Conservation (phyloP, 805 yeast species). For the Starmerella kuoi region DNA sequence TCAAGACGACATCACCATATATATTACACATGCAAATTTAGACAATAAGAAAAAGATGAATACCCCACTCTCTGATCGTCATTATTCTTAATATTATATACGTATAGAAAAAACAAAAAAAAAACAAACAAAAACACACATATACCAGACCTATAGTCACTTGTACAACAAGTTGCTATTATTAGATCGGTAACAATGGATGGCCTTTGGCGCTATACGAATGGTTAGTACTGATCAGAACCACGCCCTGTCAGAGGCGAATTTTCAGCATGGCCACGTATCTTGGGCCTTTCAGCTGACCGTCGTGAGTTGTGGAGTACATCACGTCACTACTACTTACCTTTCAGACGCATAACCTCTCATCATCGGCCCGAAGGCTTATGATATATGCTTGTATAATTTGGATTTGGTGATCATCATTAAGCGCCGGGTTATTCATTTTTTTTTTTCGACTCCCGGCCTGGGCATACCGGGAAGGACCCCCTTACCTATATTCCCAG, state of each 20-base stretch:
- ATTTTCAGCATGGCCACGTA: constrained; percentile 55
- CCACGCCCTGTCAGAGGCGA: constrained; percentile 85
- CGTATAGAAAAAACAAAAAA: too few species aligned
- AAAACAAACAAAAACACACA: too few species aligned
- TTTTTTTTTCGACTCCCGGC: constrained; percentile 11
- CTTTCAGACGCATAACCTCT: constrained; percentile 47
- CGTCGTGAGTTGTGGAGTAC: constrained; percentile 57
- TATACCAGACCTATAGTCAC: too few species aligned
- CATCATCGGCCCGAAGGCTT: constrained; percentile 45
- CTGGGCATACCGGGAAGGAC: constrained; percentile 9
- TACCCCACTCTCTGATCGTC: too few species aligned
- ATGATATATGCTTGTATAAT: constrained; percentile 99
- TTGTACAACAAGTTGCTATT: too few species aligned
- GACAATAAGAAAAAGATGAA: too few species aligned
- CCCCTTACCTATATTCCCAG: constrained; percentile 8
- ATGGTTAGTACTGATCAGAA: constrained; percentile 29
- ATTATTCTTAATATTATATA: too few species aligned
- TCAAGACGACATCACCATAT: too few species aligned
- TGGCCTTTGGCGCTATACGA: too few species aligned
- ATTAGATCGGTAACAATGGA: too few species aligned
- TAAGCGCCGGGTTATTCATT: too few species aligned
- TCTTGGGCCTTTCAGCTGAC: constrained; percentile 46
- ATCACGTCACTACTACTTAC: constrained; percentile 35
- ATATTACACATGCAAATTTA: too few species aligned
- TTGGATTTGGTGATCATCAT: constrained; percentile 58